phyloP scores from a whole-genome alignment of 2,329 filamentous ascomycete species.

The Raffaelea arxii region DNA sequence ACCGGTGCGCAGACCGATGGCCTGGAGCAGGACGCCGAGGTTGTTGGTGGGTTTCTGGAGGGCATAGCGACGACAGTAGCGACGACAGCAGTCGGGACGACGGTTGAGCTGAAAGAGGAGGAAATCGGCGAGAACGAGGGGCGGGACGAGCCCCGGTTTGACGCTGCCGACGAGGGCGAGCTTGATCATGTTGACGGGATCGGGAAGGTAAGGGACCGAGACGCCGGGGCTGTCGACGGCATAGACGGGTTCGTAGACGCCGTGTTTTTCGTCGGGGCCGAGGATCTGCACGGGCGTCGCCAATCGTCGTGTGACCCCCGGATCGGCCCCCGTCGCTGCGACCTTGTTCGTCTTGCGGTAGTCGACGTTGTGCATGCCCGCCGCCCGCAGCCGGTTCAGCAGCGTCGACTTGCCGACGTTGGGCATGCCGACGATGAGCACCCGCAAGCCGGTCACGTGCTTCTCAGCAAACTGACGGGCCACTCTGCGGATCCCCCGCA shows the following conservation, averaged over 20 bases:
- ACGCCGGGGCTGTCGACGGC: constrained; percentile 89
- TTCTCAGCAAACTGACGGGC: constrained; percentile 32
- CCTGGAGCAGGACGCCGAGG: constrained; percentile 59
- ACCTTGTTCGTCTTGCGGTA: constrained; percentile 48
- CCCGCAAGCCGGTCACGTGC: constrained; percentile 69
- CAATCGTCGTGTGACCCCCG: constrained; percentile 83
- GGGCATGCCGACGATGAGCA: constrained; percentile 92
- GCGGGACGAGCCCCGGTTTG: constrained; percentile 75
- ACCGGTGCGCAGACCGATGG: constrained; percentile 64
- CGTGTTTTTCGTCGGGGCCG: constrained; percentile 14
- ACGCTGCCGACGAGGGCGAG: constrained; percentile 86
- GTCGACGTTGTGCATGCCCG: constrained; percentile 48
- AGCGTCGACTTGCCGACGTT: constrained; percentile 94
- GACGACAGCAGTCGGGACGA: constrained; percentile 42
- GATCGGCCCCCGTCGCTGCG: constrained; percentile 73
- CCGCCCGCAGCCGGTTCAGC: constrained; percentile 72
- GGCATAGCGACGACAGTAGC: constrained; percentile 48
- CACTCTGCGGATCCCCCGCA: constrained; percentile 41
- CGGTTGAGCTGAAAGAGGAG: constrained; percentile 77
- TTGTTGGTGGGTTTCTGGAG: constrained; percentile 68
- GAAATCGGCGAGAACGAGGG: constrained; percentile 78
- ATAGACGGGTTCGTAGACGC: constrained; percentile 57
- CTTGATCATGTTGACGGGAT: constrained; percentile 86
- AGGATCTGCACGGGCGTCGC: constrained; percentile 72
- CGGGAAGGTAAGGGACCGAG: constrained; percentile 82